phyloP scores from a whole-genome alignment of 768 basidiomycete genomes.

The Phaeolepiota aurea region DNA sequence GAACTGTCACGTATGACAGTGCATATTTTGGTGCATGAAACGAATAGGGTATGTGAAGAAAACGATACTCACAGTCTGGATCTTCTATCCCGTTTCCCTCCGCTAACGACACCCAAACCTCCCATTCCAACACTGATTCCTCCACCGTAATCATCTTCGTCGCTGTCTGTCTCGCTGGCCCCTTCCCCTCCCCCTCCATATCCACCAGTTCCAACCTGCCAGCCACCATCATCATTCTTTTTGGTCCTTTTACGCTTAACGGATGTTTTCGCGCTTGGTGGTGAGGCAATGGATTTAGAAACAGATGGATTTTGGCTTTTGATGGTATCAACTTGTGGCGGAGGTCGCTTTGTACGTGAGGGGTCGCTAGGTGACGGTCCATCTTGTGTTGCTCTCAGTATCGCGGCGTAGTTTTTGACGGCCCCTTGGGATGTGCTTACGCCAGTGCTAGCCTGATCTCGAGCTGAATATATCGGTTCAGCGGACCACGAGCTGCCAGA shows the following conservation, averaged over 20 bases:
- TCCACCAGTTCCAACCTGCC: constrained; percentile 9
- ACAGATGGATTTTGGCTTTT: neutral
- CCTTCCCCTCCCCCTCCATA: constrained; percentile 14
- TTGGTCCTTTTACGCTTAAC: constrained; percentile 19
- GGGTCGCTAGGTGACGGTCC: constrained; percentile 3
- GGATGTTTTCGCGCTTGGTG: constrained; percentile 1
- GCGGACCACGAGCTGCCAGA: neutral
- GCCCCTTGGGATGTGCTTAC: neutral
- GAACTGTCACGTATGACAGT: too few relatives aligned
- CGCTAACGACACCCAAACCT: constrained; percentile 30
- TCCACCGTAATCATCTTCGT: constrained; percentile 23
- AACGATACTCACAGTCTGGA: constrained; percentile 28
- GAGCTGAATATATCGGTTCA: neutral
- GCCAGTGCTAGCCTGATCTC: too few relatives aligned
- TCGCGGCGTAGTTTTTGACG: neutral
- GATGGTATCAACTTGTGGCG: neutral
- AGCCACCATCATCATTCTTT: constrained; percentile 14
- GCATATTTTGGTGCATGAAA: neutral
- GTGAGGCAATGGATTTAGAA: neutral
- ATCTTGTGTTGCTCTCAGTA: neutral
- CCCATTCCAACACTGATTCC: constrained; percentile 40
- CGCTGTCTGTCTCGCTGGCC: constrained; percentile 29
- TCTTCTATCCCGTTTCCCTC: constrained; percentile 19
- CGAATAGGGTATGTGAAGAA: constrained; percentile 2
- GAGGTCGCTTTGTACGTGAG: constrained; percentile 1